Base-by-base conservation (phyloP, 257 asterid species). In the Orobanche coerulescens region DNA sequence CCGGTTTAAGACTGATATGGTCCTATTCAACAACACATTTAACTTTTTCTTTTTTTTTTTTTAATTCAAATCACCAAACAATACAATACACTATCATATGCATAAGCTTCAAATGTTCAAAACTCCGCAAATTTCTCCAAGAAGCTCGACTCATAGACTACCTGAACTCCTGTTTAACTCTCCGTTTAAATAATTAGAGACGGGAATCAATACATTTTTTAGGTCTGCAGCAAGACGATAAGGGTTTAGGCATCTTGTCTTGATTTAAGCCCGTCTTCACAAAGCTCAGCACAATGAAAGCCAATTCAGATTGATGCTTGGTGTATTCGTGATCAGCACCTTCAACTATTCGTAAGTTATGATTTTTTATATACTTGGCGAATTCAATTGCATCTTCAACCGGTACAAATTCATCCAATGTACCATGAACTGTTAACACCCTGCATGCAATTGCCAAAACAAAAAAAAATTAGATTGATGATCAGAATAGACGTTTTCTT, bases 251-350 rank as follows among this genome's bases (percentile, higher is more conserved):
- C 19, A 15, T 16, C 24, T 25, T 36, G 58, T 57, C 59, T 39
- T 69, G 16, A 10, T 31, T 3, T 13, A 55, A 73, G 54, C 58
- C 52, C 6, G 61, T 50, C 69, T 24, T 72, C 44, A 91, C 87
- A 63, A 85, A 91, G 55, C 58, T 64, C 25, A 88, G 60, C 70
- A 88, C 93, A 24, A 79, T 26, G 1, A 84, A 75, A 50, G 72
- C 73, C 71, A 92, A 65, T 69, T 78, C 81, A 24, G 68, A 58
- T 73, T 79, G 90, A 71, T 71, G 75, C 55, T 62, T 64, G 19
- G 98, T 84, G 77, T 66, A 88, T 54, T 88, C 89, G 53, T 92
- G 96, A 81, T 92, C 94, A 22, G 98, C 95, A 23, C 94, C 94
- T 79, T 79, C 75, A 26, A 84, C 78, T 67, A 92, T 75, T 62